Evolutionary conservation across 2,329 filamentous ascomycete species (phyloP).

Genomic region (Colletotrichum aenigma): DNA sequence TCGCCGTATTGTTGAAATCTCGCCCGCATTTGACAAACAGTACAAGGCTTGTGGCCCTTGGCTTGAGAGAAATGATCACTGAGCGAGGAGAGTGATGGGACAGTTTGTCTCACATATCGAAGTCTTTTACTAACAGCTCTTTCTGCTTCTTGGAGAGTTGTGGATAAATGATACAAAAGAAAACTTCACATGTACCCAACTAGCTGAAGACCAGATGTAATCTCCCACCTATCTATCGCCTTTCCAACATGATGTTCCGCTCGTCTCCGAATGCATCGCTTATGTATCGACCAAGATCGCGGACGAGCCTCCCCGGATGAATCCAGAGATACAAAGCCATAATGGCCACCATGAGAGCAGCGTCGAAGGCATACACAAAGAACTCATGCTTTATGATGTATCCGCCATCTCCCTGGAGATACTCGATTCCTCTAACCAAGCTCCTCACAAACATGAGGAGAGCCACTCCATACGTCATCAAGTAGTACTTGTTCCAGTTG

Average conservation of each 20-base stretch:
- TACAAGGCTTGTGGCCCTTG: slow-evolving; percentile 10
- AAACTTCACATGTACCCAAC: not conserved
- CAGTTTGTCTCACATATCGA: rapidly evolving
- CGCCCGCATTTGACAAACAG: not conserved
- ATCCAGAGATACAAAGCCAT: slow-evolving; percentile 30
- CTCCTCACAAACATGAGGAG: slow-evolving; percentile 21
- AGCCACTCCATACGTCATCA: slow-evolving; percentile 18
- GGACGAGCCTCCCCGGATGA: slow-evolving; percentile 18
- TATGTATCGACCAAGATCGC: not conserved
- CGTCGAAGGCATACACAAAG: slow-evolving; percentile 48
- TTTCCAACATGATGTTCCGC: not conserved
- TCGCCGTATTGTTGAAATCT: slow-evolving; percentile 34
- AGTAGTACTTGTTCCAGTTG: slow-evolving; percentile 22
- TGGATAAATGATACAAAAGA: not conserved
- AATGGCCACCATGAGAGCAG: slow-evolving; percentile 41
- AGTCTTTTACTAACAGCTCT: not conserved
- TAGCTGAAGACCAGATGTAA: not conserved
- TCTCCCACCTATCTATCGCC: not conserved
- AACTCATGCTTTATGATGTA: slow-evolving; percentile 44
- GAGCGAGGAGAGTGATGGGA: not conserved
- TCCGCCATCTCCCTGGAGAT: slow-evolving; percentile 26
- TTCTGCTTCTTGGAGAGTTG: not conserved
- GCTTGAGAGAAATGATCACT: not conserved
- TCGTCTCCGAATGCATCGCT: not conserved
- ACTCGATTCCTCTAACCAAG: slow-evolving; percentile 23